Conservation (phyloP, 2,329 filamentous ascomycete species). For the Chrysosporium queenslandicum region DNA sequence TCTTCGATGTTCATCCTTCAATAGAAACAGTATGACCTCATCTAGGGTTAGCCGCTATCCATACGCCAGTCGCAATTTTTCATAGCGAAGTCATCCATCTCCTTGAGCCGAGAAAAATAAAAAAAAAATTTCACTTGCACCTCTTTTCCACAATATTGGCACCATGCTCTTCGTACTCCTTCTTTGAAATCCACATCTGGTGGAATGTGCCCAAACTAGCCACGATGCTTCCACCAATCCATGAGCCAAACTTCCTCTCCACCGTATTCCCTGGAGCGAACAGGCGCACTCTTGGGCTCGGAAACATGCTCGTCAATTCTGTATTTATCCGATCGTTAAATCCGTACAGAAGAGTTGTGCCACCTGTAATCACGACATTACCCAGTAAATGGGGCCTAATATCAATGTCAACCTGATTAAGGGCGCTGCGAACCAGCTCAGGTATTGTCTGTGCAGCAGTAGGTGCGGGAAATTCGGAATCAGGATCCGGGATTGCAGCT, state of each 20-base stretch:
- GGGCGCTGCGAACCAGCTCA: conserved; percentile 64
- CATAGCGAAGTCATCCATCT: not conserved
- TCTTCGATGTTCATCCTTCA: too few relatives aligned
- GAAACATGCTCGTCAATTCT: conserved; percentile 72
- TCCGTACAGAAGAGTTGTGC: conserved; percentile 74
- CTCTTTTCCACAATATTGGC: conserved; percentile 85
- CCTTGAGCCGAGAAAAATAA: not conserved
- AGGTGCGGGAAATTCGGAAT: conserved; percentile 40
- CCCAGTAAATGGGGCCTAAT: conserved; percentile 69
- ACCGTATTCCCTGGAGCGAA: conserved; percentile 76
- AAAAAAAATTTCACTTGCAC: conserved; percentile 60
- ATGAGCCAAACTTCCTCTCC: conserved; percentile 83
- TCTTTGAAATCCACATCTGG: conserved; percentile 97
- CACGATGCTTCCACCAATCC: conserved; percentile 94
- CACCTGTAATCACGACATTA: conserved; percentile 89
- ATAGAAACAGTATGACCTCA: not conserved
- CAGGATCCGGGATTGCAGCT: conserved; percentile 51
- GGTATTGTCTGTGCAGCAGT: conserved; percentile 72
- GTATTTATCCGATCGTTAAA: conserved; percentile 83
- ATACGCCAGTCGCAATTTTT: not conserved
- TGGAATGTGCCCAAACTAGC: conserved; percentile 95
- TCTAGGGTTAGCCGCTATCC: not conserved
- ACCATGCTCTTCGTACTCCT: conserved; percentile 96
- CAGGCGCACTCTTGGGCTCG: conserved; percentile 76
- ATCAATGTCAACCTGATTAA: conserved; percentile 79